phyloP scores from a whole-genome alignment of 495 filamentous ascomycete species.

The Tetracladium setigerum region DNA sequence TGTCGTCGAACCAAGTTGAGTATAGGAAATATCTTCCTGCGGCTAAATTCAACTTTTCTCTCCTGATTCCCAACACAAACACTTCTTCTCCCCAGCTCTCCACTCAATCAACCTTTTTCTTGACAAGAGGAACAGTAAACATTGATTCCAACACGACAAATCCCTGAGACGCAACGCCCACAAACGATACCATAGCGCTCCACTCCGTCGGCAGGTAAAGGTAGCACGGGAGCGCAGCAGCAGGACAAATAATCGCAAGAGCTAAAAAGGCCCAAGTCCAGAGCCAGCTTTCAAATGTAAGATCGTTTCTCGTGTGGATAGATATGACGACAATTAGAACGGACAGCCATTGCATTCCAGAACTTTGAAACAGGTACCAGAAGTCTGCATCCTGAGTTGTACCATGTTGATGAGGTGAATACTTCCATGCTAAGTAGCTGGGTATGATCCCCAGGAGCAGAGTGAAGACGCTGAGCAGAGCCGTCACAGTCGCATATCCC shows the following conservation, averaged over 20 bases:
- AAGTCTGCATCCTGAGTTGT: background rate
- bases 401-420: background rate
- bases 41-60: background rate
- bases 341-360: background rate
- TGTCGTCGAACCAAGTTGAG: no score
- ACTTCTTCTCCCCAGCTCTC: no score
- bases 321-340: background rate
- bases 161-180: background rate
- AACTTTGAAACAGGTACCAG: background rate
- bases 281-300: background rate
- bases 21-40: no score
- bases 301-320: background rate
- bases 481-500: background rate
- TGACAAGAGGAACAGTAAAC: background rate
- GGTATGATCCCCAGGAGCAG: background rate
- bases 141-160: background rate
- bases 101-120: background rate
- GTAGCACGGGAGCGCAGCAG: background rate
- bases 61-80: conserved; percentile 36
- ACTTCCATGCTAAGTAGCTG: background rate
- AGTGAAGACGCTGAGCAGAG: background rate
- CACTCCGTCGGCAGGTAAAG: background rate
- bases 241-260: background rate
- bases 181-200: background rate
- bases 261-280: background rate